A percentile compares a stretch with the other conserved stretches of the same genome.
These are phyloP conservation scores for Pyrus betulifolia DNA, from an alignment of 306 rosid genomes.

Conservation along the genomic window DNA sequence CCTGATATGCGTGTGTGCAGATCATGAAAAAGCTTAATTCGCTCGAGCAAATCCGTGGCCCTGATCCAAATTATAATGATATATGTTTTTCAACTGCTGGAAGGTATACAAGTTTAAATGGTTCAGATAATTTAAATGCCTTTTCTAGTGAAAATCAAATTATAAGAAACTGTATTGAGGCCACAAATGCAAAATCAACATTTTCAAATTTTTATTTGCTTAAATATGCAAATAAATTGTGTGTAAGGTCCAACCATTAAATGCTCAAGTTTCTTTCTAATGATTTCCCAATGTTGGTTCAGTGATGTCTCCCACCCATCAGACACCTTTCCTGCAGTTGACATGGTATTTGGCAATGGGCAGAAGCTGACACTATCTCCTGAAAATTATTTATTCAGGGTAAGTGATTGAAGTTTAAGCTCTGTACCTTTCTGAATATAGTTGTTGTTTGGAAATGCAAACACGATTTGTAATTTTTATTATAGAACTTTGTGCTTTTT, in stretches of 20 bases:
- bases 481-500: background rate
- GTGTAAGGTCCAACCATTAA: background rate
- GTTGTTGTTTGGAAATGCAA: background rate
- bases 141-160: constrained; percentile 5
- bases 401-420: constrained; percentile 27
- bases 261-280: background rate
- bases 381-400: constrained; percentile 89
- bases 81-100: constrained; percentile 73
- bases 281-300: constrained; percentile 23
- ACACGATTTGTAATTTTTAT: background rate
- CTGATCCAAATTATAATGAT: constrained; percentile 84
- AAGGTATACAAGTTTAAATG: constrained; percentile 39
- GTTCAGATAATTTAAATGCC: background rate
- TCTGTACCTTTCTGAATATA: background rate
- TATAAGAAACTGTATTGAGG: background rate
- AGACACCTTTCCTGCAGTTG: constrained; percentile 71
- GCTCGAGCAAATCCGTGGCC: constrained; percentile 61
- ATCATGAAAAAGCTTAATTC: constrained; percentile 57
- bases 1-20: constrained; percentile 25
- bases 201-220: background rate
- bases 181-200: background rate
- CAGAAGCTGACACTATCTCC: constrained; percentile 73
- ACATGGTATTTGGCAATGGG: constrained; percentile 79
- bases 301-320: constrained; percentile 61
- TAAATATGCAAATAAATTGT: background rate